Base-by-base conservation (phyloP, 1,284 basidiomycete genomes). In the Somion occarium region DNA sequence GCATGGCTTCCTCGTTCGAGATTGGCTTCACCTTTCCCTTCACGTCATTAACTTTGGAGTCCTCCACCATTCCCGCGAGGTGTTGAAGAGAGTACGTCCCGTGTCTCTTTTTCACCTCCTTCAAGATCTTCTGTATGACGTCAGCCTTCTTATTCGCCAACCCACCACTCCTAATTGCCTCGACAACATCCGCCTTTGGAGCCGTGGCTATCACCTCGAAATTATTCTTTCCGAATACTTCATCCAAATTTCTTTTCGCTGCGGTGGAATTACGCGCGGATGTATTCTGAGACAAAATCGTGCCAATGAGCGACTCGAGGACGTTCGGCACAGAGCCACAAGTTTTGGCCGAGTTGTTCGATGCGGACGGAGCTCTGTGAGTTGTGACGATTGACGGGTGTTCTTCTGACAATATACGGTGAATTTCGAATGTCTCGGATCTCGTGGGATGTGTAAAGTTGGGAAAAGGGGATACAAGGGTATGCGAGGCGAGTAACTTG, bases 281-380 rank as follows among this genome's bases (percentile, higher is more conserved):
- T 0, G 88, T 91, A 60, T 89, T 90, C 63, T 90, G 87, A 34
- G 82, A 84, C 18, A 92, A 74, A 51, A 90, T 79, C 0, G 85
- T 88, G 27, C 81, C 77, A 19, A 91, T 79, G 55, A 88, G 73
- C 0, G 85, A 75, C 58, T 91, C 88, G 45, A 90, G 73, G 42
- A 91, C 83, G 52, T 83, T 78, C 0, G 80, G 77, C 1, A 78
- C 75, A 43, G 72, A 67, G 0, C 82, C 84, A 54, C 83, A 85
- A 1, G 76, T 78, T 47, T 62, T 60, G 1, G 75, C 75, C 2
- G 76, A 74, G 53, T 79, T 75, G 23, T 69, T 62, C 12, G 67
- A 58, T 25, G 59, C 52, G 2, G 56, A 47, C 5, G 62, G 62
- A 2, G 52, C 25, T 15, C 46, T 49, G 38, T 55, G 59, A 18